Conservation (phyloP, 257 asterid genomes). For the Primulina huaijiensis region DNA sequence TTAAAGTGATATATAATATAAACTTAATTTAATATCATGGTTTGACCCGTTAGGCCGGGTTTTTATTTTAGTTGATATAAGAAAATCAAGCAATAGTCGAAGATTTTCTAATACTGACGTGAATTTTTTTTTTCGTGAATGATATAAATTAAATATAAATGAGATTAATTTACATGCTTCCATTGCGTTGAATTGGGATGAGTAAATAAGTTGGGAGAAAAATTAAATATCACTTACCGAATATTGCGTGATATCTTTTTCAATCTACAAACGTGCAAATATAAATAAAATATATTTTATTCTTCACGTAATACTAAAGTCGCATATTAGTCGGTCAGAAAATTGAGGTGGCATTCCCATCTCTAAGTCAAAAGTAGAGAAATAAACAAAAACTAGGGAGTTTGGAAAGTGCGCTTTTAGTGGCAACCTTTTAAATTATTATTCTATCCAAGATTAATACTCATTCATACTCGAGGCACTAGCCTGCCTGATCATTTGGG, state of each 20-base stretch:
- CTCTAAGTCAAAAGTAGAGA: conserved; percentile 21
- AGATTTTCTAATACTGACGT: conserved; percentile 25
- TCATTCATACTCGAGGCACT: no score
- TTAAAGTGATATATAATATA: background rate
- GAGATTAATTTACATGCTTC: background rate
- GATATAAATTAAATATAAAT: no score
- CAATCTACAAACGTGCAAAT: conserved; percentile 32
- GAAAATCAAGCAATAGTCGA: conserved; percentile 42
- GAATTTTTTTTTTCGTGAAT: background rate
- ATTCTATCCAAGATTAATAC: background rate
- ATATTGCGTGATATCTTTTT: conserved; percentile 41
- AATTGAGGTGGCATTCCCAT: conserved; percentile 34
- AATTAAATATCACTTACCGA: conserved; percentile 1
- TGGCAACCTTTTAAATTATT: background rate
- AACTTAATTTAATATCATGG: conserved; percentile 32
- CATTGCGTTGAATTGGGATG: conserved; percentile 1
- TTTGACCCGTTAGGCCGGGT: conserved; percentile 43
- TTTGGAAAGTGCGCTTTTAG: conserved; percentile 37
- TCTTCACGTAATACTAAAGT: conserved; percentile 26
- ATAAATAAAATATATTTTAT: conserved; percentile 15
- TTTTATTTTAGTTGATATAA: conserved; percentile 29
- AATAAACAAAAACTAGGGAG: conserved; percentile 22
- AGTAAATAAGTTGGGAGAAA: conserved; percentile 2
- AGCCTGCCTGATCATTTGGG: no score
- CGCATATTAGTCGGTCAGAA: conserved; percentile 36